Evolutionary conservation across 352 stramenopile species (phyloP).

Genomic region (Phytopythium oedochilum): DNA sequence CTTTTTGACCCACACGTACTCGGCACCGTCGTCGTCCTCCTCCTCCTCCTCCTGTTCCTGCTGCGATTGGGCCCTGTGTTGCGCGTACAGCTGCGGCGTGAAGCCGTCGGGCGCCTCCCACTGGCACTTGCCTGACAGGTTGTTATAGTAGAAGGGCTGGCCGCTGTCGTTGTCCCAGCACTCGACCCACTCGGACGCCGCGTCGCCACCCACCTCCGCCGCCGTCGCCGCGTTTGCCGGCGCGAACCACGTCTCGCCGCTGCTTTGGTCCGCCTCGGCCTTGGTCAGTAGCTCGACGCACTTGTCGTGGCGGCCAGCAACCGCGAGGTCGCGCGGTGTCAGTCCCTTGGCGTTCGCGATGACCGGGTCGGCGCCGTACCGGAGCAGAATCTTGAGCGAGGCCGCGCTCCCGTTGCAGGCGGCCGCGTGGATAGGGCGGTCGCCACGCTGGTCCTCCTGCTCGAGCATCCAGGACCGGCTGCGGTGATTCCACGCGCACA

Average conservation of each 20-base stretch:
- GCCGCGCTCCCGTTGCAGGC: constrained; percentile 52
- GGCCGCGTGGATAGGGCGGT: constrained; percentile 54
- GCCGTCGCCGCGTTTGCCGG: constrained; percentile 33
- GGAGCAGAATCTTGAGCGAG: constrained; percentile 37
- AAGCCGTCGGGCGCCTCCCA: constrained; percentile 48
- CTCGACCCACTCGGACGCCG: constrained; percentile 37
- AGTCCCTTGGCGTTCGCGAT: constrained; percentile 39
- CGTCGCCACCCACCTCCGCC: constrained; percentile 6
- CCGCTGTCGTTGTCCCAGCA: constrained; percentile 58
- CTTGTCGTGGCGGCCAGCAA: constrained; percentile 33
- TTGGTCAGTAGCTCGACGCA: constrained; percentile 39
- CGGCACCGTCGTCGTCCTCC: constrained; percentile 35
- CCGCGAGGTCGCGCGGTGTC: constrained; percentile 46
- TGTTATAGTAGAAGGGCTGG: constrained; percentile 69
- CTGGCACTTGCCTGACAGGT: constrained; percentile 64
- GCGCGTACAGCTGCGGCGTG: constrained; percentile 15
- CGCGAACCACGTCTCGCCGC: constrained; percentile 41
- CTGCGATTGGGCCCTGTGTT: constrained; percentile 16
- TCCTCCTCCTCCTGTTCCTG: constrained; percentile 20
- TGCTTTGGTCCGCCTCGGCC: constrained; percentile 40
- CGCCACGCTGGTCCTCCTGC: constrained; percentile 53
- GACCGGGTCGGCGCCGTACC: constrained; percentile 44
- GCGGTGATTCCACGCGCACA: constrained; percentile 61
- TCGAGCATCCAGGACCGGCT: constrained; percentile 66
- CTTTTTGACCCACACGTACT: constrained; percentile 78